Base-by-base conservation (phyloP, 148 eudicot genomes). In the Chenopodium suecicum region DNA sequence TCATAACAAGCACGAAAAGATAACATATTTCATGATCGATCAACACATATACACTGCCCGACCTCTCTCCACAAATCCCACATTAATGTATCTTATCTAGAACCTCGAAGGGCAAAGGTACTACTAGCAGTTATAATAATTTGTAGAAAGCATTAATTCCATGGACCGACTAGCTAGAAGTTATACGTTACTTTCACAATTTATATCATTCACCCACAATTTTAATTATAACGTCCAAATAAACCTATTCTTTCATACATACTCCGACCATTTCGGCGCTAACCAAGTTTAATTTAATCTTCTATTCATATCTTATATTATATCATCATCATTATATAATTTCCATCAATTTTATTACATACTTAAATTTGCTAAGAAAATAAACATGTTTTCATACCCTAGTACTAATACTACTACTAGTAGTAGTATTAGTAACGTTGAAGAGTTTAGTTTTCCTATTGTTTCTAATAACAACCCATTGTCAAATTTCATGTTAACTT, bases 391-490 rank as follows among this genome's bases (percentile, higher is more conserved):
- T 47, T 78, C 81, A 20, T 69, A n/a, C 65, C 48, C 56, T 58
- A 69, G 47, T 64, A 83, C 75, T 60, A 74, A 79, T 34, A 76
- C 56, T 60, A 74, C 32, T 31, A 27, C 27, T 34, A 11, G 4
- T 14, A 46, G 23, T 52, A 69, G 48, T 50, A 76, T 10, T 16
- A 84, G 48, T 31, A 70, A n/a, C 1, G 75, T 34, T 58, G 89
- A 86, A 54, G 89, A 86, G 2, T 86, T 86, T 67, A 86, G 86
- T 71, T 86, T 86, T 58, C 89, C 89, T 70, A 64, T 84, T 63
- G 27, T 86, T 10, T 62, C 84, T 27, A 83, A 25, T 11, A 47
- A 83, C 69, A 47, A 83, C 73, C 81, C 88, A 66, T 68, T 80
- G 67, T 47, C 84, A 72, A 80, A 78, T 71, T 63, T 86, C 67